Evolutionary conservation across 768 basidiomycete genomes (phyloP), one percentile per base, ranked within the genome.

Genomic region (Boletus edulis): DNA sequence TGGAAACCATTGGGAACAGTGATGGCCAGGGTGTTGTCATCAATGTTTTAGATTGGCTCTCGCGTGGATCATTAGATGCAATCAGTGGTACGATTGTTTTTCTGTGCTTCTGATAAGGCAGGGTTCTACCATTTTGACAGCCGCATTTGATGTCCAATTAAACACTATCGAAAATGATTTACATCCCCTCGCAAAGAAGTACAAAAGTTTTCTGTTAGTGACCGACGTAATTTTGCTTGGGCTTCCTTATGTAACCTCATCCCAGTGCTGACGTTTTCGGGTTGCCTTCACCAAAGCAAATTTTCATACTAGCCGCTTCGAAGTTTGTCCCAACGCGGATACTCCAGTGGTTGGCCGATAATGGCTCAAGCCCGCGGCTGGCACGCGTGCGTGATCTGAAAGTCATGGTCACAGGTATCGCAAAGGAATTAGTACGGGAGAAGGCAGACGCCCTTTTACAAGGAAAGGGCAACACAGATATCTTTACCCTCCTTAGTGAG

Each of bases 1-100:
- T 46, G 17, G 68, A 68, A 32, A 43, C 49, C 3, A 50, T 65
- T 32, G 29, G 20, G 2, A 47, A 43, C 15, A 46, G 22, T 3
- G 17, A 42, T 2, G 39, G 13, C 9, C 43, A 56, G 27, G 35
- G 37, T 27, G 55, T 39, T 9, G 58, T 62, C 15, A 24, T 70
- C 9, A 44, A 72, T 39, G 34, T 71, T 8, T 38, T 56, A 29
- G 1, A 42, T 12, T 66, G 67, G 67, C 17, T 71, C 4, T 75
- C 77, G 29, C 75, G 76, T 5, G 76, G 76, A 6, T 72, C 78
- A 9, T 61, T 81, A 29, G 81, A 81, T 65, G 74, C 75, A 15
- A 77, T 81, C 47, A 79, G 78, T 60, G 77, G 79, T 79, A 66
- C 10, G 55, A 1, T 1, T 2, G 4, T 27, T 38, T 13, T 34